These are phyloP conservation scores for Spiraea crenata DNA, from an alignment of 331 rosid species.

Conservation along the genomic window DNA sequence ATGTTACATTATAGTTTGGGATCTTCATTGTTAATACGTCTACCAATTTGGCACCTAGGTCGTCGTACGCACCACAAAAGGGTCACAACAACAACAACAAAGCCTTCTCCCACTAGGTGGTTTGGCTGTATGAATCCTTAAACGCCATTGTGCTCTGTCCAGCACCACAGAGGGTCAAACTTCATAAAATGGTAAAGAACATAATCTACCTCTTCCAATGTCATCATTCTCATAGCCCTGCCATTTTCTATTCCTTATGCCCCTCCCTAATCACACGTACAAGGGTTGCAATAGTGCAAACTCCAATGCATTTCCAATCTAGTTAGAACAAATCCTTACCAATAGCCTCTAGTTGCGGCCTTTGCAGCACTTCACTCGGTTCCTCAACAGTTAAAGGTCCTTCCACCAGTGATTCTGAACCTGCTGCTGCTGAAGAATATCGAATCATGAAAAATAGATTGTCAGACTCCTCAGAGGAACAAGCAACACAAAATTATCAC, in stretches of 20 bases:
- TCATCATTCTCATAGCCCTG: not conserved
- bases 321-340: conserved; percentile 35
- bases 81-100: no score
- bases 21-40: not conserved
- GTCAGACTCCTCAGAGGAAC: not conserved
- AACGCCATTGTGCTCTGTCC: no score
- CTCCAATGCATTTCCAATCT: not conserved
- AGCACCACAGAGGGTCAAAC: no score
- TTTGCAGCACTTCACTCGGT: conserved; percentile 43
- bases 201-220: not conserved
- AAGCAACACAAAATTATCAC: not conserved
- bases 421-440: conserved; percentile 42
- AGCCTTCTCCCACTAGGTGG: no score
- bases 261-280: not conserved
- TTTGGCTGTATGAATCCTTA: no score
- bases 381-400: conserved; percentile 43
- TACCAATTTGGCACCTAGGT: not conserved
- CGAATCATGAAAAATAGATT: conserved; percentile 20
- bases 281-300: not conserved
- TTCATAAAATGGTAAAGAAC: not conserved
- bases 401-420: conserved; percentile 26
- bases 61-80: not conserved
- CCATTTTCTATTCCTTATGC: not conserved
- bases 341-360: conserved; percentile 54
- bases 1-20: not conserved